A percentile compares a stretch with the other conserved stretches of the same genome.
These are phyloP conservation scores for Boletus sp. DNA, from an alignment of 768 basidiomycete genomes.

Conservation along the genomic window DNA sequence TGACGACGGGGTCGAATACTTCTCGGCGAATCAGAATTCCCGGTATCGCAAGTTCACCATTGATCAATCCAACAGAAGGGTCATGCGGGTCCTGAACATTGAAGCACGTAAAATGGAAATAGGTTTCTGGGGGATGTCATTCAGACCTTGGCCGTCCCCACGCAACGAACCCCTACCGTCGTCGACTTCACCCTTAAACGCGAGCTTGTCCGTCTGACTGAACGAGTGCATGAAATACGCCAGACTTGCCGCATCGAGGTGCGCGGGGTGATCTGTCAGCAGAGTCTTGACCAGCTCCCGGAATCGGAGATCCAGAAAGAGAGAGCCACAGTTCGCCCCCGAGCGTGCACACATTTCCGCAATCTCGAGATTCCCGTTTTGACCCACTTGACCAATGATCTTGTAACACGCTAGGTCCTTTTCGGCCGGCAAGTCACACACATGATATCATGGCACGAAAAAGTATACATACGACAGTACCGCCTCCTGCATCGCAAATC, in stretches of 20 bases:
- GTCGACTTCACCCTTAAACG: constrained; percentile 68
- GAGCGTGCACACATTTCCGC: constrained; percentile 88
- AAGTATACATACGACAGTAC: constrained; percentile 56
- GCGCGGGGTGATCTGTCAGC: constrained; percentile 79
- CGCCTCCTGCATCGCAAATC: constrained; percentile 90
- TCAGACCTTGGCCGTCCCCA: constrained; percentile 3
- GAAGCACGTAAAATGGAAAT: constrained; percentile 90
- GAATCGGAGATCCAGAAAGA: constrained; percentile 87
- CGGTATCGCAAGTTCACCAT: constrained; percentile 82
- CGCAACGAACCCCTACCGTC: constrained; percentile 52
- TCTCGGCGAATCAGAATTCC: constrained; percentile 75
- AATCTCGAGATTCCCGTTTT: constrained; percentile 80
- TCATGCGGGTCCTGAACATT: constrained; percentile 84
- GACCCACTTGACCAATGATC: constrained; percentile 77
- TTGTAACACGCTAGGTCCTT: constrained; percentile 57
- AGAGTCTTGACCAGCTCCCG: constrained; percentile 76
- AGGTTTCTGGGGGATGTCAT: constrained; percentile 50
- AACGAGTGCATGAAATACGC: constrained; percentile 90
- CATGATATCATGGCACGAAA: background rate
- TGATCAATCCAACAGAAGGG: constrained; percentile 71
- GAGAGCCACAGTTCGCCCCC: constrained; percentile 82
- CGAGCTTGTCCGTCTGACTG: constrained; percentile 84
- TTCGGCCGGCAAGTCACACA: constrained; percentile 11
- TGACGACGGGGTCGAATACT: constrained; percentile 87
- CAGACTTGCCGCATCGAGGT: constrained; percentile 77